Base-by-base conservation (phyloP, 2,329 filamentous ascomycete species). In the Aspergillus fructus region DNA sequence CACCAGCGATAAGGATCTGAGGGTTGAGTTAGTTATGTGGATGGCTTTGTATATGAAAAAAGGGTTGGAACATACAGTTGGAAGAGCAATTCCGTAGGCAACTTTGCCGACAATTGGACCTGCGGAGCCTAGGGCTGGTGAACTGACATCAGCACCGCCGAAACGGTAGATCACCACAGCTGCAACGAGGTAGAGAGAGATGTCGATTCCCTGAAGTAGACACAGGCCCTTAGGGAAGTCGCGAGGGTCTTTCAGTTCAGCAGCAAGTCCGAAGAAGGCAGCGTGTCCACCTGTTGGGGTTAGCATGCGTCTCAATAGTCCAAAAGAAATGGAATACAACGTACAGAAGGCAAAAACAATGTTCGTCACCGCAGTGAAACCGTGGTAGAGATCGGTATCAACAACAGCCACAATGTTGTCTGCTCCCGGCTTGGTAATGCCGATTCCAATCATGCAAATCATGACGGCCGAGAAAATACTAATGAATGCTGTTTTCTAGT, bases 291-390 rank as follows among this genome's bases (percentile, higher is more conserved):
- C 76, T 67, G 60, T 23, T n/a, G 53, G 37, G 48, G 53, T 65
- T 87, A 83, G 49, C 88, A 11, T n/a, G 78, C 15, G 81, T 79
- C 17, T 23, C 15, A 83, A 84, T 1, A 17, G 13, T 21, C 21
- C 13, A 3, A 3, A 17, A 6, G 7, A 67, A 0, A 81, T 82
- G 59, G 84, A 54, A 75, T 73, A 19, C 76, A 23, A 27, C 74
- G 68, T 67, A 77, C 85, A 79, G 75, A 88, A 91, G 55, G 89
- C 87, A 59, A 91, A 85, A 59, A 89, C 80, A 53, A 91, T 90
- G 75, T 90, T 90, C 66, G 78, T 81, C 46, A 89, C 80, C 17
- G 84, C 81, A 13, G 85, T 78, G 67, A 89, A 87, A 19, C 78
- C 85, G 45, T 83, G 77, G 46, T 78, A 76, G 40, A 89, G 78